A percentile compares a stretch with the other conserved stretches of the same genome.
These are phyloP conservation scores for Pyrenophora seminiperda DNA, from an alignment of 2,329 filamentous ascomycete species.

Conservation along the genomic window DNA sequence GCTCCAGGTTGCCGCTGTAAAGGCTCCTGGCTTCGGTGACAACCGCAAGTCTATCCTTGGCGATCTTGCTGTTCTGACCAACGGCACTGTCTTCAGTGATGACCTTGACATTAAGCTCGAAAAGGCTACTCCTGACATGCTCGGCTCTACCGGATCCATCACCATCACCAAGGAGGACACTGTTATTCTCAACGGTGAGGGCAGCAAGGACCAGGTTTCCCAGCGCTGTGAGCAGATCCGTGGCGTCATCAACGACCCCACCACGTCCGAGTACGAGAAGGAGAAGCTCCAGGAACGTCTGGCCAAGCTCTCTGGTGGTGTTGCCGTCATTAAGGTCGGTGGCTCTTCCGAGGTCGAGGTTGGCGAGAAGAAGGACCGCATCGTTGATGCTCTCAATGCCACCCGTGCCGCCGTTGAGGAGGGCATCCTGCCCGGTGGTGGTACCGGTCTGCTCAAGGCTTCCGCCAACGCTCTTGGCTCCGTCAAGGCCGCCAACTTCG, in stretches of 20 bases:
- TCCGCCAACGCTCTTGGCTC: slow-evolving; percentile 82
- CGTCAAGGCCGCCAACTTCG: slow-evolving; percentile 92
- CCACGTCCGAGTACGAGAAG: slow-evolving; percentile 98
- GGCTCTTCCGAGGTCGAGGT: slow-evolving; percentile 98
- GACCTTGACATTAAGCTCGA: slow-evolving; percentile 99
- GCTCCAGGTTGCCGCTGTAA: slow-evolving; percentile 97
- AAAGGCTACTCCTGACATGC: slow-evolving; percentile 94
- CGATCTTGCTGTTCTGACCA: slow-evolving; percentile 93
- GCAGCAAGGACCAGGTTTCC: slow-evolving; percentile 88
- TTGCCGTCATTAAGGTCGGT: slow-evolving; percentile 99
- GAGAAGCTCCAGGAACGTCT: slow-evolving; percentile 99
- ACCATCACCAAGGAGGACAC: slow-evolving; percentile 99
- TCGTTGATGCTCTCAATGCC: slow-evolving; percentile 96
- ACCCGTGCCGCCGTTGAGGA: slow-evolving; percentile 98
- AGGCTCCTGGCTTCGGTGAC: slow-evolving; percentile 98
- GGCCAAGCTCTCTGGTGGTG: slow-evolving; percentile 97
- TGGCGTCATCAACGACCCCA: slow-evolving; percentile 90
- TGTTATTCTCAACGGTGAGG: slow-evolving; percentile 96
- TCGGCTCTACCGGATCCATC: slow-evolving; percentile 96
- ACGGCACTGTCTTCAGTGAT: slow-evolving; percentile 95
- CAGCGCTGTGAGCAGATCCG: slow-evolving; percentile 99
- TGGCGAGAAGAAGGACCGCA: slow-evolving; percentile 99
- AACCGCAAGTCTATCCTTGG: slow-evolving; percentile 99
- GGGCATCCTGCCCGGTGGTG: slow-evolving; percentile 97
- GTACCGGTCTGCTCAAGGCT: slow-evolving; percentile 97